Evolutionary conservation across 2,329 filamentous ascomycete genomes (phyloP).

Genomic region (Penicillium sp.): DNA sequence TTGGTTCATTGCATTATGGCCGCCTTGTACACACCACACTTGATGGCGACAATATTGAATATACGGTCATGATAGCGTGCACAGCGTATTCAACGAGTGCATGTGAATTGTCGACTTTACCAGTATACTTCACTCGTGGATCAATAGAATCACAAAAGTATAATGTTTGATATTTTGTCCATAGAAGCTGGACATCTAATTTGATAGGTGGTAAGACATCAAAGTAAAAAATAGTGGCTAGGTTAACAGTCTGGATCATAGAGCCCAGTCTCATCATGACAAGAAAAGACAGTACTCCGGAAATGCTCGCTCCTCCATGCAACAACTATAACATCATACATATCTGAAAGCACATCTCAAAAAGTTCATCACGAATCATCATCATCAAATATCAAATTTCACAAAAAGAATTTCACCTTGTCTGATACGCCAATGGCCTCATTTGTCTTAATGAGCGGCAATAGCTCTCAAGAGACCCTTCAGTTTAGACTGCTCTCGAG

Average conservation of each 20-base stretch:
- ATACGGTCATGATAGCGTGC: background rate
- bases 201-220: background rate
- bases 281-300: slow-evolving; percentile 26
- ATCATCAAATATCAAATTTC: slow-evolving; percentile 20
- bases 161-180: background rate
- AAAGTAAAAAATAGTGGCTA: background rate
- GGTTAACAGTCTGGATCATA: slow-evolving; percentile 18
- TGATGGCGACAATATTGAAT: background rate
- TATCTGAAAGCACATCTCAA: slow-evolving; percentile 7
- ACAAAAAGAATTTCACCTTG: slow-evolving; percentile 11
- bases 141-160: background rate
- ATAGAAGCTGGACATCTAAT: background rate
- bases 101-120: background rate
- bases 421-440: slow-evolving; percentile 15
- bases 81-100: background rate
- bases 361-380: slow-evolving; percentile 7
- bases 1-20: background rate
- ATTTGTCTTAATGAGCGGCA: slow-evolving; percentile 31
- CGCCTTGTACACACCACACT: background rate
- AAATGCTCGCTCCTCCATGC: slow-evolving; percentile 32
- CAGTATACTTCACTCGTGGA: background rate
- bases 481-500: slow-evolving; percentile 34
- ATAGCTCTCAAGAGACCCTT: slow-evolving; percentile 38
- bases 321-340: slow-evolving; percentile 20
- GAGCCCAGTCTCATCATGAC: slow-evolving; percentile 17